Percentiles rank a stretch among this genome's conserved stretches.
These are phyloP conservation scores for Apiospora sp. DNA, from an alignment of 2,329 filamentous ascomycete genomes.

Conservation along the genomic window DNA sequence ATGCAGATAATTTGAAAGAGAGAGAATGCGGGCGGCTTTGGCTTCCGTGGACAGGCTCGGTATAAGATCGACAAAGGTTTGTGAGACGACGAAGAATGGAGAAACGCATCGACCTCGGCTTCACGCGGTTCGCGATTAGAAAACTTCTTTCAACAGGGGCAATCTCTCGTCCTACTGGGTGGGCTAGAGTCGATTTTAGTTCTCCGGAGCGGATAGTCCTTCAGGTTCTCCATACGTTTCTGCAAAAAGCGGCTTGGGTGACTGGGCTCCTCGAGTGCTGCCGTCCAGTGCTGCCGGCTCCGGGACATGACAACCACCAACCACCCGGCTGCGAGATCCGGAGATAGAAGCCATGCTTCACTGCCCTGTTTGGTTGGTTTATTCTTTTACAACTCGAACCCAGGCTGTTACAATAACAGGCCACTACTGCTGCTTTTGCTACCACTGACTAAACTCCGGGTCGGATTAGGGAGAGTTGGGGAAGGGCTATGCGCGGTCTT, in stretches of 20 bases:
- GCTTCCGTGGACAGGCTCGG: conserved; percentile 2
- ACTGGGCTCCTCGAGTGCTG: not conserved
- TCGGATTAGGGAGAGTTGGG: conserved; percentile 4
- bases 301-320: conserved; percentile 9
- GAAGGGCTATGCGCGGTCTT: not conserved
- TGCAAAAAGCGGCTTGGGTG: not conserved
- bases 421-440: not conserved
- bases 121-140: not conserved
- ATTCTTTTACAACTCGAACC: not conserved
- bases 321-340: not conserved
- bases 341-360: not conserved
- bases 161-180: not conserved
- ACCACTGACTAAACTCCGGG: not conserved
- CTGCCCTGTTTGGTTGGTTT: not conserved
- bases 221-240: not conserved
- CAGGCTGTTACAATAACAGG: not conserved
- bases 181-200: no score
- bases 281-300: not conserved
- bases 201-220: not conserved
- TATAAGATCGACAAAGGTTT: not conserved
- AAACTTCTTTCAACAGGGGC: no score
- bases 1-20: not conserved
- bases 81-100: not conserved
- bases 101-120: not conserved
- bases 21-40: not conserved